Evolutionary conservation across 257 asterid species (phyloP).

Genomic region (Leptodermis oblonga): DNA sequence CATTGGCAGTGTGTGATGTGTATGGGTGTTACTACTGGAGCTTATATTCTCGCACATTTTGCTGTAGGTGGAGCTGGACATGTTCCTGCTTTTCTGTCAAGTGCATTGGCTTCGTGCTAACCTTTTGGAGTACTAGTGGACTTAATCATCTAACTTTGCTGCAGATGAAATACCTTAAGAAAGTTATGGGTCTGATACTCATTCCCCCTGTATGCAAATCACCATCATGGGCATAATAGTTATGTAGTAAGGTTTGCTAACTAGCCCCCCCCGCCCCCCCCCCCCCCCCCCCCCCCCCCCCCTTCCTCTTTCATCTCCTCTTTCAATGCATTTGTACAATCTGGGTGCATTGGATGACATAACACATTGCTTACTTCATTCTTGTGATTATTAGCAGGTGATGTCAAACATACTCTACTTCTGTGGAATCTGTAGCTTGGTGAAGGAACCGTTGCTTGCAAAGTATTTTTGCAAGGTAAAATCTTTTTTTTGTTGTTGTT

Average conservation of each 20-base stretch:
- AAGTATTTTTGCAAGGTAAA: slow-evolving; percentile 95
- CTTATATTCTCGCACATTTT: slow-evolving; percentile 83
- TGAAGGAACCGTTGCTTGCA: slow-evolving; percentile 76
- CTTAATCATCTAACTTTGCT: slow-evolving; percentile 15
- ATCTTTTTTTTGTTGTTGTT: slow-evolving; percentile 14
- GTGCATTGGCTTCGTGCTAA: neutral
- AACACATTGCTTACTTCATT: slow-evolving; percentile 7
- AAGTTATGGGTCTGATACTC: slow-evolving; percentile 88
- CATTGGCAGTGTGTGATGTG: slow-evolving; percentile 98
- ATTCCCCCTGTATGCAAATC: slow-evolving; percentile 91
- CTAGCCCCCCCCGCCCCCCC: no score
- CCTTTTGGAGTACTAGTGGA: slow-evolving; percentile 8
- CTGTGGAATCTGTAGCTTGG: slow-evolving; percentile 85
- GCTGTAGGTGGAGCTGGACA: slow-evolving; percentile 52
- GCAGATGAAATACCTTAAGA: slow-evolving; percentile 70
- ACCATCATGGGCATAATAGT: slow-evolving; percentile 98
- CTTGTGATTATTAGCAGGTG: slow-evolving; percentile 48
- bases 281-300: no score
- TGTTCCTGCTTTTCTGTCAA: slow-evolving; percentile 15
- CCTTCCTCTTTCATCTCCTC: neutral
- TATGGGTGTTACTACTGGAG: slow-evolving; percentile 94
- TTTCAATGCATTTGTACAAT: no score
- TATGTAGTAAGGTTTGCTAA: slow-evolving; percentile 73
- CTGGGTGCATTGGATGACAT: no score
- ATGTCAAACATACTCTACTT: slow-evolving; percentile 84